Evolutionary conservation across 2,329 filamentous ascomycete genomes (phyloP).

Genomic region (Hypoxylon sp.): DNA sequence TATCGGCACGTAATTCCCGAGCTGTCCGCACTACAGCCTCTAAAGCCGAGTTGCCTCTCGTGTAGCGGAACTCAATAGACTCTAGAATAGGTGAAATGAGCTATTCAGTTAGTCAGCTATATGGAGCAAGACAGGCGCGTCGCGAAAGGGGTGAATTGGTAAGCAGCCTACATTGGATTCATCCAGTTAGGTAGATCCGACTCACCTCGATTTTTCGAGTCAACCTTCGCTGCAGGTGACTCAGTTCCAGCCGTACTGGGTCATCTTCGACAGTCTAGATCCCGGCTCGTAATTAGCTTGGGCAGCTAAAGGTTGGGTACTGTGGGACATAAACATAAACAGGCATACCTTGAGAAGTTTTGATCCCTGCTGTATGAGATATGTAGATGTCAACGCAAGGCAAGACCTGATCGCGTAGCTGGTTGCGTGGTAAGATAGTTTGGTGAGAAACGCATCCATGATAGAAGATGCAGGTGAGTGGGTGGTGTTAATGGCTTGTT

Average conservation of each 20-base stretch:
- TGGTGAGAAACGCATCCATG: slow-evolving; percentile 76
- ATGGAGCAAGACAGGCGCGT: neutral
- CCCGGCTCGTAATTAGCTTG: slow-evolving; percentile 25
- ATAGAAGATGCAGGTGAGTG: slow-evolving; percentile 42
- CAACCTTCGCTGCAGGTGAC: slow-evolving; percentile 76
- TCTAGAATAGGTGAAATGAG: slow-evolving; percentile 51
- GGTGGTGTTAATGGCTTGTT: slow-evolving; percentile 16
- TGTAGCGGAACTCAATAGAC: slow-evolving; percentile 57
- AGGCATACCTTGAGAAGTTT: slow-evolving; percentile 71
- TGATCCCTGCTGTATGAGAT: slow-evolving; percentile 85
- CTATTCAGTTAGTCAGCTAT: slow-evolving; percentile 33
- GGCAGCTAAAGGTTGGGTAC: neutral
- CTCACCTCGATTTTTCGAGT: slow-evolving; percentile 85
- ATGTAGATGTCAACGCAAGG: slow-evolving; percentile 84
- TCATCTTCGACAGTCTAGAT: slow-evolving; percentile 74
- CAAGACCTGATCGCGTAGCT: slow-evolving; percentile 93
- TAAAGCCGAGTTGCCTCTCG: slow-evolving; percentile 68
- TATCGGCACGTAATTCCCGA: slow-evolving; percentile 84
- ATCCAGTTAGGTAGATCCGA: slow-evolving; percentile 26
- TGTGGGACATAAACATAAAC: neutral
- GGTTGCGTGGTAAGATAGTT: slow-evolving; percentile 76
- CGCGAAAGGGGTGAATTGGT: slow-evolving; percentile 11
- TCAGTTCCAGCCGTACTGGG: slow-evolving; percentile 75
- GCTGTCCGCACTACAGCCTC: slow-evolving; percentile 88
- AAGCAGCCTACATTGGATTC: slow-evolving; percentile 31